Percentiles rank a stretch among this genome's conserved stretches.
Evolutionary conservation across 129 eudicot genomes (phyloP).

Genomic region (sunflower (Helianthus annuus)): DNA sequence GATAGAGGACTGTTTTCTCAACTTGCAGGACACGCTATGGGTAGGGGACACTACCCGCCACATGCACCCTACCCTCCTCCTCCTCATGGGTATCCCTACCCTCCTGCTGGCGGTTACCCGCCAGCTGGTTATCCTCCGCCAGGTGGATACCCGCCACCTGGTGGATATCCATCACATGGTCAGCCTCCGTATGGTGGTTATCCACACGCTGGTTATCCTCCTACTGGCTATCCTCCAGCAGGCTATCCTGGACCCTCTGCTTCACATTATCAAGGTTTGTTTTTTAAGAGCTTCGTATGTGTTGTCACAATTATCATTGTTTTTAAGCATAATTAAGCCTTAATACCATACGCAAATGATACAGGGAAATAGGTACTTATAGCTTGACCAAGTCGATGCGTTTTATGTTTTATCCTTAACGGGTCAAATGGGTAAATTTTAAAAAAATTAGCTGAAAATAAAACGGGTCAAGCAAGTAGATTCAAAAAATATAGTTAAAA

Average conservation of each 20-base stretch:
- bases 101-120: conserved; percentile 48
- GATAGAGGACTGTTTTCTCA: conserved; percentile 69
- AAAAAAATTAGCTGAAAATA: no score
- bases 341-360: not conserved
- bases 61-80: conserved; percentile 46
- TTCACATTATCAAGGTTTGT: conserved; percentile 50
- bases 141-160: conserved; percentile 33
- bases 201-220: conserved; percentile 18
- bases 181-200: conserved; percentile 54
- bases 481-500: no score
- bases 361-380: not conserved
- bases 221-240: conserved; percentile 36
- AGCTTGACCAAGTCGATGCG: not conserved
- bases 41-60: conserved; percentile 45
- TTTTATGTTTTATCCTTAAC: not conserved
- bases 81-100: conserved; percentile 40
- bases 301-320: not conserved
- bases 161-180: conserved; percentile 39
- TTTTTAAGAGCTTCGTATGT: not conserved
- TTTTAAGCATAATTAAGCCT: not conserved
- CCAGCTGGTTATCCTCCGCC: conserved; percentile 44
- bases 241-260: conserved; percentile 61
- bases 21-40: conserved; percentile 61
- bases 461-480: no score
- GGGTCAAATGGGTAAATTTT: not conserved